Evolutionary conservation across 257 asterid genomes (phyloP).

Genomic region (Scutellaria galericulata): DNA sequence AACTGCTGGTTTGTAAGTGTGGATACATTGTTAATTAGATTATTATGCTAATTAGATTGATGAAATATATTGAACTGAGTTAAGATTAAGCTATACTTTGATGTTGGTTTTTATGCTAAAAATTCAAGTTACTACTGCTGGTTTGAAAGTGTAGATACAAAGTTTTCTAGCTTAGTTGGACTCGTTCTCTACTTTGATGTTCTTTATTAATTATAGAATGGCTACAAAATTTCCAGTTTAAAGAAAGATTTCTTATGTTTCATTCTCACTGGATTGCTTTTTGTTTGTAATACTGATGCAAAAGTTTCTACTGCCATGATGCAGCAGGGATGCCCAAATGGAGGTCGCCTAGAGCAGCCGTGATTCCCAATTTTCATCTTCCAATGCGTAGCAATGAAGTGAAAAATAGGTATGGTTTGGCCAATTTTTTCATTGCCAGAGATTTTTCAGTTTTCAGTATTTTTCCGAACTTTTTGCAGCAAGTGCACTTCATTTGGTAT

Average conservation of each 20-base stretch:
- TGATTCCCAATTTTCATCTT: slow-evolving; percentile 71
- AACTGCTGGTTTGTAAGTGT: not conserved
- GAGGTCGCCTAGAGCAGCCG: slow-evolving; percentile 77
- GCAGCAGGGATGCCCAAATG: slow-evolving; percentile 61
- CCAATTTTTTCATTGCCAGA: not conserved
- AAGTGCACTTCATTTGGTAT: not conserved
- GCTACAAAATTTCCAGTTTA: not conserved
- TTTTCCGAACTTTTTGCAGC: not conserved
- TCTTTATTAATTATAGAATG: not conserved
- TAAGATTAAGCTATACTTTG: not conserved
- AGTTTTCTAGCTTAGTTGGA: not conserved
- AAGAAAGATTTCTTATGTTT: not conserved
- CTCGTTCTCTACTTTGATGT: not conserved
- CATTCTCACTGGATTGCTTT: too few relatives aligned
- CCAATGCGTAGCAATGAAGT: slow-evolving; percentile 93
- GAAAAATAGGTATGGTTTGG: slow-evolving; percentile 63
- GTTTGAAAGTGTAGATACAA: not conserved
- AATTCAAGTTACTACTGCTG: not conserved
- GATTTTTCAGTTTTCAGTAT: not conserved
- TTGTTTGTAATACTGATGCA: slow-evolving; percentile 21
- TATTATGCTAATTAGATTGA: not conserved
- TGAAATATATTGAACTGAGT: not conserved
- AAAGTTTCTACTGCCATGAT: slow-evolving; percentile 32
- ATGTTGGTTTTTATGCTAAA: not conserved
- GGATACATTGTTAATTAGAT: not conserved